phyloP scores from a whole-genome alignment of 805 yeast genomes.

The Osmozyma mogii region DNA sequence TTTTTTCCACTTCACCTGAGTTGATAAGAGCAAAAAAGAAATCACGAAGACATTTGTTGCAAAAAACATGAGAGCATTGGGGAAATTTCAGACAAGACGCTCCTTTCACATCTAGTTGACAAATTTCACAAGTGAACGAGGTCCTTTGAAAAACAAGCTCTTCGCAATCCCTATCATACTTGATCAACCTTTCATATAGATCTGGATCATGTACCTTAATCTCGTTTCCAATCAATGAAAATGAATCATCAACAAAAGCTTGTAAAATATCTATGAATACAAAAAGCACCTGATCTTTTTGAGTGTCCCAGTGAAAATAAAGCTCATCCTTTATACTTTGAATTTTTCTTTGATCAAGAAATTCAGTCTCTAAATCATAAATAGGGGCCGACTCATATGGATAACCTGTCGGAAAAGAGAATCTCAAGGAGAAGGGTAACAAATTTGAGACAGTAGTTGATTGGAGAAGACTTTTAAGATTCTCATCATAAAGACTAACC shows the following conservation, averaged over 20 bases:
- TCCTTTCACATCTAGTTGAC: constrained; percentile 46
- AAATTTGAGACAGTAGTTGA: constrained; percentile 14
- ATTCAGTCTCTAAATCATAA: constrained; percentile 17
- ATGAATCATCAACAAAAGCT: constrained; percentile 8
- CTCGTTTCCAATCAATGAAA: constrained; percentile 3
- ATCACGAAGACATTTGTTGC: constrained; percentile 8
- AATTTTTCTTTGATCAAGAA: constrained; percentile 20
- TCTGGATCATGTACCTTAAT: constrained; percentile 5
- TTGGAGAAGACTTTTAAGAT: not conserved
- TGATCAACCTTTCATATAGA: constrained; percentile 10
- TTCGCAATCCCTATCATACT: constrained; percentile 14
- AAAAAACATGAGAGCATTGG: constrained; percentile 13
- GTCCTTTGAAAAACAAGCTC: constrained; percentile 20
- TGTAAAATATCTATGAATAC: constrained; percentile 35
- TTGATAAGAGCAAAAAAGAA: constrained; percentile 25
- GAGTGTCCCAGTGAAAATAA: constrained; percentile 24
- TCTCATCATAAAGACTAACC: constrained; percentile 5
- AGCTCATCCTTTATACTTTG: constrained; percentile 12
- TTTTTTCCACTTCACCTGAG: constrained; percentile 40
- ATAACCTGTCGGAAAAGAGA: constrained; percentile 26
- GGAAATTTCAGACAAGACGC: constrained; percentile 22
- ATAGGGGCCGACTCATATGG: constrained; percentile 24
- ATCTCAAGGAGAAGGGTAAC: constrained; percentile 22
- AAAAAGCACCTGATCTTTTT: constrained; percentile 33
- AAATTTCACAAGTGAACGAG: constrained; percentile 49